Percentiles rank a stretch among this genome's conserved stretches.
Evolutionary conservation across 2,329 filamentous ascomycete species (phyloP).

Genomic region (Beauveria brongniartii): DNA sequence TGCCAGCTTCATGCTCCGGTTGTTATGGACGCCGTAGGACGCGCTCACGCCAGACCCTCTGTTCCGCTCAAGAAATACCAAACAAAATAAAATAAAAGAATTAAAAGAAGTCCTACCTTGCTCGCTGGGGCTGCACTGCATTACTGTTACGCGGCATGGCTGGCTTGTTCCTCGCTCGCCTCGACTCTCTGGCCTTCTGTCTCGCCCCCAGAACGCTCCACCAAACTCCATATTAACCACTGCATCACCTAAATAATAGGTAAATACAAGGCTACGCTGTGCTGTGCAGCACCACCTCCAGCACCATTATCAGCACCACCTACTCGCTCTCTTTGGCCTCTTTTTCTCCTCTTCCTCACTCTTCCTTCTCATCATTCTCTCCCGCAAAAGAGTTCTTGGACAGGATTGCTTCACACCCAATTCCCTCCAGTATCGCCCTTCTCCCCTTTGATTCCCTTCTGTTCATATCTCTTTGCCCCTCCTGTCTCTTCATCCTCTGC

Average conservation of each 20-base stretch:
- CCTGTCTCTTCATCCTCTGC: slow-evolving; percentile 15
- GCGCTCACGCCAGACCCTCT: not conserved
- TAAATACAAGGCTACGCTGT: not conserved
- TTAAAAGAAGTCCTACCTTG: not conserved
- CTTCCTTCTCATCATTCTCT: slow-evolving; percentile 15
- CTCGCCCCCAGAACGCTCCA: not conserved
- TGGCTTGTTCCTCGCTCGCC: not conserved
- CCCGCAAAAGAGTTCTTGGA: slow-evolving; percentile 20
- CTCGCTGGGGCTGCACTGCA: not conserved
- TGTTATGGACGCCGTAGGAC: too few species aligned
- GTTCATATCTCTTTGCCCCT: slow-evolving; percentile 16
- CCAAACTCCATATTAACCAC: not conserved
- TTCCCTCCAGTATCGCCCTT: slow-evolving; percentile 14
- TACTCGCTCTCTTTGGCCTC: not conserved
- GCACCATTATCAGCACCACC: not conserved
- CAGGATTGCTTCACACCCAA: slow-evolving; percentile 21
- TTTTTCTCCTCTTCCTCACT: slow-evolving; percentile 9
- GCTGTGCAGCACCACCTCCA: not conserved
- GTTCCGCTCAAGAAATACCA: not conserved
- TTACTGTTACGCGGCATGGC: not conserved
- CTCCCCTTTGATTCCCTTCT: slow-evolving; percentile 14
- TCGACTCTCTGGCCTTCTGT: not conserved
- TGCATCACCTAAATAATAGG: not conserved
- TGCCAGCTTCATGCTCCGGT: too few species aligned
- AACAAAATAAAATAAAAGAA: not conserved